Conservation (phyloP, 2,329 filamentous ascomycete species). For the Dactylellina parvicollis region DNA sequence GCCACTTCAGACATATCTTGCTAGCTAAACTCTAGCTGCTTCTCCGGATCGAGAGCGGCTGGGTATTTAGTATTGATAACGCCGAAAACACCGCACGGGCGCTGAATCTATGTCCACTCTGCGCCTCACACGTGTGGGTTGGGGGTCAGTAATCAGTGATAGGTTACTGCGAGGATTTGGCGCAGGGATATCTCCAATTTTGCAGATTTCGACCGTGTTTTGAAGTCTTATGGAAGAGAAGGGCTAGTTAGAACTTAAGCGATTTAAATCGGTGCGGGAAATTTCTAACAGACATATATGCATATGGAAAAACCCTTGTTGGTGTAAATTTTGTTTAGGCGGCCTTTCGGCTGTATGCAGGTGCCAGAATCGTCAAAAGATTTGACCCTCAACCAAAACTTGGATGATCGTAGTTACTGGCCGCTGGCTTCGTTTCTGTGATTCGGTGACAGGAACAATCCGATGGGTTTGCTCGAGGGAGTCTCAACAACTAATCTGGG, state of each 20-base stretch:
- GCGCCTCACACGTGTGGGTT: constrained; percentile 40
- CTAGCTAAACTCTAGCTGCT: background rate
- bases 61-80: constrained; percentile 15
- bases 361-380: constrained; percentile 10
- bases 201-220: background rate
- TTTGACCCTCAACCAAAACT: too few relatives aligned
- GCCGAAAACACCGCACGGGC: constrained; percentile 21
- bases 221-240: background rate
- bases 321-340: constrained; percentile 21
- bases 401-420: too few relatives aligned
- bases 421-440: too few relatives aligned
- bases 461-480: too few relatives aligned
- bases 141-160: background rate
- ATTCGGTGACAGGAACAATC: too few relatives aligned
- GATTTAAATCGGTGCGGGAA: constrained; percentile 39
- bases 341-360: constrained; percentile 39
- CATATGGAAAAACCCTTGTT: constrained; percentile 17
- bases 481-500: too few relatives aligned
- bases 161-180: background rate
- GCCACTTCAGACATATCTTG: background rate
- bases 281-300: too few relatives aligned
- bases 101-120: constrained; percentile 22
- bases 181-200: background rate
- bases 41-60: constrained; percentile 12
- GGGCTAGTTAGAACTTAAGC: background rate